Evolutionary conservation across 108 stramenopile genomes (phyloP), one percentile per base, ranked within the genome.

Genomic region (Chaetoceros muelleri): DNA sequence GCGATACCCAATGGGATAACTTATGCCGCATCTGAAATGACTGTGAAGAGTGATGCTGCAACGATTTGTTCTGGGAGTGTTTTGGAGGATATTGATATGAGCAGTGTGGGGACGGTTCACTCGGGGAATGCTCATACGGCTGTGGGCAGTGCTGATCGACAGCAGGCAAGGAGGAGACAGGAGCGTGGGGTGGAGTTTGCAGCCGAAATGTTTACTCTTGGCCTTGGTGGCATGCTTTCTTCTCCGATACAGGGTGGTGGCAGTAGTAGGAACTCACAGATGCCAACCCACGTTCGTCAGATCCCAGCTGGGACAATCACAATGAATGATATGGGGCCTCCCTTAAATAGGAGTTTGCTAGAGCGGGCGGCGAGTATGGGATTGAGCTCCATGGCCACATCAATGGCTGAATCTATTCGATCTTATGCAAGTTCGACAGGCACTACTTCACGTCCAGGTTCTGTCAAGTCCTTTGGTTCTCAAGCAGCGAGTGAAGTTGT

Each of bases 241-340:
- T 24, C 23, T 24, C 49, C 49, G 5, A 10, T 24, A 8, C 24
- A 26, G 10, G 49, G 49, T 10, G 49, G 10, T 51, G 25, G 5
- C 10, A 8, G 5, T 10, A 16, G 49, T 10, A n/a, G n/a, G n/a
- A n/a, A n/a, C n/a, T n/a, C n/a, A n/a, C n/a, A n/a, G n/a, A n/a
- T n/a, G n/a, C n/a, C n/a, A n/a, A n/a, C n/a, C n/a, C n/a, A n/a
- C n/a, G n/a, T n/a, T n/a, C n/a, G n/a, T n/a, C 16, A 5, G 5
- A 5, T 51, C 10, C 8, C 49, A 51, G 49, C 49, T 5, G 49
- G 8, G 16, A 26, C 10, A 10, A 51, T 26, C 10, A 26, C 49
- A 51, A 5, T 26, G 16, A 77, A 77, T 56, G 76, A 73, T 24
- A 81, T 81, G 79, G 75, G 79, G 19, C 79, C 79, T 26, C 79